A percentile compares a stretch with the other conserved stretches of the same genome.
Conservation (phyloP, 768 basidiomycete genomes). For the Kwoniella pini region DNA sequence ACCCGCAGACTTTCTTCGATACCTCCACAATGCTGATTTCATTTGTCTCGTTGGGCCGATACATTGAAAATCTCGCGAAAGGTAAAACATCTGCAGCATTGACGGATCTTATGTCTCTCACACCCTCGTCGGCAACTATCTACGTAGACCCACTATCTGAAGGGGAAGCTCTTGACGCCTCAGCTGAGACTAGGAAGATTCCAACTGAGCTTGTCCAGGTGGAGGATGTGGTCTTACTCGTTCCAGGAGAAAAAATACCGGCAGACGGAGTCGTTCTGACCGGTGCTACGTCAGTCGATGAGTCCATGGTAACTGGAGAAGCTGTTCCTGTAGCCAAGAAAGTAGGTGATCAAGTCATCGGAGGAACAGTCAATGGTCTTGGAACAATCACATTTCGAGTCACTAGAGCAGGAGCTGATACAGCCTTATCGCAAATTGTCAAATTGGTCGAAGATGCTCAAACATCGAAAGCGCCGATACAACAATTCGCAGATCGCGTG, state of each 20-base stretch:
- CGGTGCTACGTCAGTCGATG: constrained; percentile 86
- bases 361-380: constrained; percentile 93
- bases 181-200: constrained; percentile 68
- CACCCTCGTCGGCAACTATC: constrained; percentile 93
- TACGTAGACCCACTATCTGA: constrained; percentile 69
- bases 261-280: constrained; percentile 88
- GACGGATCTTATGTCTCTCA: constrained; percentile 91
- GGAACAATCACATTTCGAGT: constrained; percentile 98
- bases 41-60: constrained; percentile 93
- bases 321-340: constrained; percentile 84
- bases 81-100: constrained; percentile 95
- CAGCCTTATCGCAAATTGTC: constrained; percentile 93
- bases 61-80: constrained; percentile 94
- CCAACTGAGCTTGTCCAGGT: constrained; percentile 93
- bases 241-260: constrained; percentile 94
- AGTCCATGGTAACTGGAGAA: constrained; percentile 98
- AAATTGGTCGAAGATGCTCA: constrained; percentile 96
- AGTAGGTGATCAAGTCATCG: constrained; percentile 81
- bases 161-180: constrained; percentile 25
- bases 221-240: constrained; percentile 86
- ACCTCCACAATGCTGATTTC: constrained; percentile 98
- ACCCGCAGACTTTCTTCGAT: constrained; percentile 92
- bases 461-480: constrained; percentile 96
- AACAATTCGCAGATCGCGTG: constrained; percentile 90
- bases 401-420: constrained; percentile 92